Percentiles rank a stretch among this genome's conserved stretches.
Conservation (phyloP, 2,329 filamentous ascomycete species). For the Ceratocystis ficicola region DNA sequence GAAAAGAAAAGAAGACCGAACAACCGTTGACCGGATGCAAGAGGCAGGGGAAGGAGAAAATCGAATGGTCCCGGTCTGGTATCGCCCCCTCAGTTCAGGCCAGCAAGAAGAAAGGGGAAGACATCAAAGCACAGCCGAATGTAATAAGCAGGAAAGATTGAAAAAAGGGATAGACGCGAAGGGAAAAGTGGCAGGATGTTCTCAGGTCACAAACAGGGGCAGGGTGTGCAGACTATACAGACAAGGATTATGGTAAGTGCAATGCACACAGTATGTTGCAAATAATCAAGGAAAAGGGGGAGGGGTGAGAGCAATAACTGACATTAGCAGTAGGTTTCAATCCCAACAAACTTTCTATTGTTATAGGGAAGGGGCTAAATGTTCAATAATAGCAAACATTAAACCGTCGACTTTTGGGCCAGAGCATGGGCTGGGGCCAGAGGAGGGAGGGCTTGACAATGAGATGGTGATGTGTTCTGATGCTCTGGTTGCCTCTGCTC, state of each 20-base stretch:
- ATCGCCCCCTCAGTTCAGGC: not conserved
- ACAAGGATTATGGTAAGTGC: not conserved
- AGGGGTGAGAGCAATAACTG: not conserved
- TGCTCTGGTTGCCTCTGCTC: too few relatives aligned
- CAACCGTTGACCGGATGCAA: not conserved
- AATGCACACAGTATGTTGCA: not conserved
- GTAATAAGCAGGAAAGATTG: not conserved
- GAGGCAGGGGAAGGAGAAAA: not conserved
- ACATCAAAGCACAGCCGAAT: not conserved
- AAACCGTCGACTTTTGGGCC: too few relatives aligned
- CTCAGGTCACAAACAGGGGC: not conserved
- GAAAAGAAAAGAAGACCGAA: not conserved
- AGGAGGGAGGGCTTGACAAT: too few relatives aligned
- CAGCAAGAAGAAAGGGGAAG: not conserved
- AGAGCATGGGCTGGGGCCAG: too few relatives aligned
- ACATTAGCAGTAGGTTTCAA: too few relatives aligned
- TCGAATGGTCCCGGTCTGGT: not conserved
- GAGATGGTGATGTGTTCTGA: too few relatives aligned
- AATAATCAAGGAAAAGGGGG: not conserved
- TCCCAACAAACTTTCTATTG: too few relatives aligned
- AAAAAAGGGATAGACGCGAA: not conserved
- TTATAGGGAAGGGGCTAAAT: too few relatives aligned
- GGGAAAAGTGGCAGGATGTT: not conserved
- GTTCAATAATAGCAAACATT: too few relatives aligned
- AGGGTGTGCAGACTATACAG: not conserved